Percentiles rank a stretch among this genome's conserved stretches.
Evolutionary conservation across 495 filamentous ascomycete species (phyloP).

Genomic region (Podospora didyma): DNA sequence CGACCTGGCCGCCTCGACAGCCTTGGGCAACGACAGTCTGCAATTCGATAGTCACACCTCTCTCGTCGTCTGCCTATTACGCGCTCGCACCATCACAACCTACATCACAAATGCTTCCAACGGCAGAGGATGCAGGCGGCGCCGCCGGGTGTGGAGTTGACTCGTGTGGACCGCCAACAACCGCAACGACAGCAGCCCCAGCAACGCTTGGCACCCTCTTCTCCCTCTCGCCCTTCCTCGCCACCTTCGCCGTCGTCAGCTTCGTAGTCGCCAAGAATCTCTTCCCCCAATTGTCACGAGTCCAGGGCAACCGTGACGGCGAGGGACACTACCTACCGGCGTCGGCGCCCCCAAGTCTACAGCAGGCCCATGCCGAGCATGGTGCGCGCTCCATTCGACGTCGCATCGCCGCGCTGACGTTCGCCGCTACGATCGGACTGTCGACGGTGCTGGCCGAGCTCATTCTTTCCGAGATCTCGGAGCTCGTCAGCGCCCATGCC

Average conservation of each 20-base stretch:
- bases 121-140: background rate
- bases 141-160: conserved; percentile 16
- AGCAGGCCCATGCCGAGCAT: conserved; percentile 47
- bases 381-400: conserved; percentile 42
- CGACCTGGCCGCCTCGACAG: background rate
- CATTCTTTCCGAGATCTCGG: conserved; percentile 76
- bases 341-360: conserved; percentile 45
- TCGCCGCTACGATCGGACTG: conserved; percentile 68
- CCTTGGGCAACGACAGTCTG: background rate
- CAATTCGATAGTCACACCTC: background rate
- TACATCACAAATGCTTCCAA: background rate
- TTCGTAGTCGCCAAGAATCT: conserved; percentile 56
- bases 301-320: conserved; percentile 35
- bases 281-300: conserved; percentile 59
- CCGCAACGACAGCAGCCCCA: conserved; percentile 18
- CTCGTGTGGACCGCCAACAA: conserved; percentile 30
- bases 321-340: conserved; percentile 51
- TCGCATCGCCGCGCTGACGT: conserved; percentile 56
- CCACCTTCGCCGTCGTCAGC: conserved; percentile 56
- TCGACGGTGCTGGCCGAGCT: conserved; percentile 69
- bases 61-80: no score
- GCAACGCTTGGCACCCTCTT: conserved; percentile 27
- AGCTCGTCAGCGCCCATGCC: conserved; percentile 57
- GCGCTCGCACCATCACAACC: no score
- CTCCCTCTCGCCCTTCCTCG: conserved; percentile 47